Conservation (phyloP, 768 basidiomycete species). For the Panus rudis region DNA sequence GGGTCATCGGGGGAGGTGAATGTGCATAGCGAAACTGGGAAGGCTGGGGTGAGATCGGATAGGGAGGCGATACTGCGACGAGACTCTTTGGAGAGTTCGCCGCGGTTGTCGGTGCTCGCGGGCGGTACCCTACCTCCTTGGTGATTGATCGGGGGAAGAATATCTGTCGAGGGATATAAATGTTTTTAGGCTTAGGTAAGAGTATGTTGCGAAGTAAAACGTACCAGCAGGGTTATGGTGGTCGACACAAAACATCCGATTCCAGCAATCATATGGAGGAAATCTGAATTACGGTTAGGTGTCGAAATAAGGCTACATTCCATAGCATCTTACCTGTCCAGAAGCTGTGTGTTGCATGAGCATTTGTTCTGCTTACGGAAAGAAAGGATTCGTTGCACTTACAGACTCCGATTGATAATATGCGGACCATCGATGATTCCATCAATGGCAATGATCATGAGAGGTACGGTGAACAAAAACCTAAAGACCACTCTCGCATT, state of each 20-base stretch:
- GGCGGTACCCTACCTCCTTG: slow-evolving; percentile 54
- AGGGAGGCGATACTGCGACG: slow-evolving; percentile 10
- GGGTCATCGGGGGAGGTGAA: too few relatives aligned
- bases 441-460: slow-evolving; percentile 62
- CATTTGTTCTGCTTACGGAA: background rate
- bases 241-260: slow-evolving; percentile 77
- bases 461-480: slow-evolving; percentile 64
- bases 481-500: slow-evolving; percentile 67
- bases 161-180: slow-evolving; percentile 33
- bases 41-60: too few relatives aligned
- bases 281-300: slow-evolving; percentile 34
- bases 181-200: background rate
- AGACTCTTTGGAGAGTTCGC: background rate
- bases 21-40: too few relatives aligned
- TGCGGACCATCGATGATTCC: slow-evolving; percentile 42
- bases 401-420: slow-evolving; percentile 48
- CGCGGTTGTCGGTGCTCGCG: slow-evolving; percentile 25
- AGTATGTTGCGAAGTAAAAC: slow-evolving; percentile 17
- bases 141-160: slow-evolving; percentile 75
- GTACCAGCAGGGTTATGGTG: slow-evolving; percentile 69
- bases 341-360: slow-evolving; percentile 34
- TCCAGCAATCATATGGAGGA: slow-evolving; percentile 62
- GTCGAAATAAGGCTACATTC: background rate
- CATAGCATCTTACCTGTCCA: slow-evolving; percentile 40
- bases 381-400: slow-evolving; percentile 24